Base-by-base conservation (phyloP, 2,329 filamentous ascomycete species). In the Colletotrichum sp. region DNA sequence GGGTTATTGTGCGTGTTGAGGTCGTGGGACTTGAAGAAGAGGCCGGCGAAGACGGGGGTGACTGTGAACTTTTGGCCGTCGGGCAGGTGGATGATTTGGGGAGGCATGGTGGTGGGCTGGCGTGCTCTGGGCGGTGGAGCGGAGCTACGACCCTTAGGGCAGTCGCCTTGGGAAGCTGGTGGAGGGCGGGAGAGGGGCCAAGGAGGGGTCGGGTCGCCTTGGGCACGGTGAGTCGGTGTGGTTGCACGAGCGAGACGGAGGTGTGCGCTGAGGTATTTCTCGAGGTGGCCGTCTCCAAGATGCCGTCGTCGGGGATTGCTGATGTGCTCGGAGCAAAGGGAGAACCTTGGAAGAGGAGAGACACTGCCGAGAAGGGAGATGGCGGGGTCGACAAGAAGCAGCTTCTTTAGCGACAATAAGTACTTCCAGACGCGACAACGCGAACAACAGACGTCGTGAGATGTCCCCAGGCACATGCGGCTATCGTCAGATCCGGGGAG, bases 41-140 rank as follows among this genome's bases (percentile, higher is more conserved):
- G 90, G 36, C 96, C 96, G n/a, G 94, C 95, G 83, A 98, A 98
- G 30, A 98, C 95, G 1, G 96, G 94, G 16, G 92, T 92, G 36
- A 98, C 94, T 5, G 93, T 94, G 81, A 97, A 91, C 78, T 90
- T 93, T 86, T 97, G 95, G 81, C 96, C 96, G 85, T 98, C 98
- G 64, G 96, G 96, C 79, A 98, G 88, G 83, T 94, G 91, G 75
- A 96, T 88, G 63, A 90, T 83, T 57, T 86, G 82, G 52, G 84
- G 83, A 64, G 83, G 77, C 85, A 86, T 87, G 30, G 68, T 64
- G 71, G 74, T 69, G 57, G 48, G n/a, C 39, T 48, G 39, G 39
- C 39, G 39, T 48, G 52, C 48, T 61, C 59, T 61, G 30, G 59
- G 27, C 30, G 9, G 59, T 55, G 68, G 48, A 66, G 68, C 59